Conservation (phyloP, 345 rosid species). For the Pistacia integerrima region DNA sequence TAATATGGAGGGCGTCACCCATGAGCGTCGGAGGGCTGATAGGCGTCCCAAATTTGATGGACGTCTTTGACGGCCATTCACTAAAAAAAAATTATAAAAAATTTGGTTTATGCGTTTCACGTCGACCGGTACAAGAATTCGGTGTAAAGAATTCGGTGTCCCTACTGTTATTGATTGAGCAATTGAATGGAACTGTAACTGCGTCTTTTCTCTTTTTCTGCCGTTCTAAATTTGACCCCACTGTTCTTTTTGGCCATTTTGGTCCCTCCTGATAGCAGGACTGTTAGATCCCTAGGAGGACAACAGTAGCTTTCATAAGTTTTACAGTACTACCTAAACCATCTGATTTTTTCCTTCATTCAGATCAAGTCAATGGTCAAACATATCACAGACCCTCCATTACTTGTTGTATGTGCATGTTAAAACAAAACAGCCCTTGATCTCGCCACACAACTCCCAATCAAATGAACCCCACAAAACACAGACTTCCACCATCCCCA, state of each 20-base stretch:
- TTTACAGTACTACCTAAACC: slow-evolving; percentile 5
- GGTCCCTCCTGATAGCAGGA: not conserved
- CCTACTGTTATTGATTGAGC: too few relatives aligned
- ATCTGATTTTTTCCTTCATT: slow-evolving; percentile 5
- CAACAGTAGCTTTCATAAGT: not conserved
- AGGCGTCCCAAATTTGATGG: too few relatives aligned
- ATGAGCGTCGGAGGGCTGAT: too few relatives aligned
- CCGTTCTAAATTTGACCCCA: too few relatives aligned
- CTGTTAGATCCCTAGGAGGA: not conserved
- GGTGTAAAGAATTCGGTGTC: too few relatives aligned
- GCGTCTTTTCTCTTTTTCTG: not conserved
- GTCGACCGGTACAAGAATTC: too few relatives aligned
- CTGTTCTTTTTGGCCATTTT: slow-evolving; percentile 1
- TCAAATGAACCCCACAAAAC: slow-evolving; percentile 21
- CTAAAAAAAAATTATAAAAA: too few relatives aligned
- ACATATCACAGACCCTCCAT: slow-evolving; percentile 6
- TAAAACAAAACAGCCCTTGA: slow-evolving; percentile 29
- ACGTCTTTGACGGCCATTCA: too few relatives aligned
- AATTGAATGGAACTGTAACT: too few relatives aligned
- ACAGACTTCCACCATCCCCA: not conserved
- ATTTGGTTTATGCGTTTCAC: too few relatives aligned
- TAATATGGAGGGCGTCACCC: too few relatives aligned
- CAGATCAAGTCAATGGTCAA: slow-evolving; percentile 56
- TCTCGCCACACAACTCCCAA: slow-evolving; percentile 30
- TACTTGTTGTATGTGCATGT: slow-evolving; percentile 34